Base-by-base conservation (phyloP, 192 early-diverging fungal species). In the Coemansia sp. region DNA sequence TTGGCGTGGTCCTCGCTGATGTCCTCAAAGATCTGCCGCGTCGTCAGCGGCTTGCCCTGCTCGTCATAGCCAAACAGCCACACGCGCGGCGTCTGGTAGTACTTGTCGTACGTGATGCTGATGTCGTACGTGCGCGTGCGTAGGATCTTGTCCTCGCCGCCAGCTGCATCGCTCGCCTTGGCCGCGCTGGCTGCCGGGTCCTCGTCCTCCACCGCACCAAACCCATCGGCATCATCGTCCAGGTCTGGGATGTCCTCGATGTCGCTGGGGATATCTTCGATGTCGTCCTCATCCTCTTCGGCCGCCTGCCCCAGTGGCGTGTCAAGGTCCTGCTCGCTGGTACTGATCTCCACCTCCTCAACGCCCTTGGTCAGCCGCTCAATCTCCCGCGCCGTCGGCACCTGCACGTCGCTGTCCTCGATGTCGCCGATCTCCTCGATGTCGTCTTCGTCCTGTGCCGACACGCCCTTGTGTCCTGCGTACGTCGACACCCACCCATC, bases 61-160 rank as follows among this genome's bases (percentile, higher is more conserved):
- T 95, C 94, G 75, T 93, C 92, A 67, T 96, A 99, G 10, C 97
- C 97, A 82, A 90, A 95, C 46, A 99, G 80, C 86, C 87, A 97
- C 50, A 99, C 86, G 18, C 94, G 86, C 14, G 97, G 97, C 5
- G 97, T 99, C 73, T 96, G 94, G 67, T 97, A 97, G 68, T 97
- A 97, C 70, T 99, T 99, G 83, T 99, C 97, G 72, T 99, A 99
- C n/a, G 94, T 95, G 53, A 99, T 99, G 64, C 90, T 91, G 25
- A 99, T 83, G 75, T 99, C 96, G 58, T 99, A 99, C 11, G 97
- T 99, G 55, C 97, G 82, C 10, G 89, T 89, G 44, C 81, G 85
- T 53, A 92, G 72, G 59, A 92, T 89, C 64, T 92, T 92, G 78
- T 88, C 85, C 57, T 84, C 83, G 1, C 17, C 48, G 18, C 23